Conservation (phyloP, 148 eudicot species). For the Dysphania ambrosioides region DNA sequence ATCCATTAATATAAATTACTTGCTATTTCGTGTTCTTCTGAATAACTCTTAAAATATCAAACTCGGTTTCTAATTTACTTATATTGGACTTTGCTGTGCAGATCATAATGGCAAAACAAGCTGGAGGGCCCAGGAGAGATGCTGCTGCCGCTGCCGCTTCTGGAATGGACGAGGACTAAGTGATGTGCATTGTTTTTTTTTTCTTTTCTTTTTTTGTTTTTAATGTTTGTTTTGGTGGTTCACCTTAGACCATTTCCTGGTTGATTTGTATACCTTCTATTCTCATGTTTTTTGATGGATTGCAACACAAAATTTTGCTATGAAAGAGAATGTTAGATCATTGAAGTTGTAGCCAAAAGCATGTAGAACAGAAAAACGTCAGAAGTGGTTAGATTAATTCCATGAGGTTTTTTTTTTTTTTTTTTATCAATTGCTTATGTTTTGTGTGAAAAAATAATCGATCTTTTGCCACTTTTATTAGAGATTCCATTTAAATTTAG, state of each 20-base stretch:
- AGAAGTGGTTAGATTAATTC: neutral
- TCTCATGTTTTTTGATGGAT: slow-evolving; percentile 2
- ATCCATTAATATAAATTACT: too few relatives aligned
- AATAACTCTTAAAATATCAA: neutral
- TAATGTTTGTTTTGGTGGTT: neutral
- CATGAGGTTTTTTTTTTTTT: too few relatives aligned
- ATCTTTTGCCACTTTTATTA: too few relatives aligned
- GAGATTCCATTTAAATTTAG: too few relatives aligned
- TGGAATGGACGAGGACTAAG: slow-evolving; percentile 79
- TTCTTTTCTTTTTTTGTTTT: neutral
- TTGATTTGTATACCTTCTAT: neutral
- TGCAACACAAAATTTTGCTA: slow-evolving; percentile 24
- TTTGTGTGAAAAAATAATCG: too few relatives aligned
- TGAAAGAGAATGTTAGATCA: slow-evolving; percentile 9
- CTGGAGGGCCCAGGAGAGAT: slow-evolving; percentile 85
- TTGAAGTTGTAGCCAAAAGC: slow-evolving; percentile 1
- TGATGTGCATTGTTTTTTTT: neutral
- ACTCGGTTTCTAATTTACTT: neutral
- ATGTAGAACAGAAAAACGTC: neutral
- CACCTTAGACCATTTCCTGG: slow-evolving; percentile 3
- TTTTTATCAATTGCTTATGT: neutral
- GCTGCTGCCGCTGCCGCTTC: slow-evolving; percentile 58
- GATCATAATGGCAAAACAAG: slow-evolving; percentile 97
- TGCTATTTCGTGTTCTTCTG: neutral
- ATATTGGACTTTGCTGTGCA: slow-evolving; percentile 28